These are phyloP conservation scores for Emergomyces pasteurianus DNA, from an alignment of 2,329 filamentous ascomycete genomes.

Conservation along the genomic window DNA sequence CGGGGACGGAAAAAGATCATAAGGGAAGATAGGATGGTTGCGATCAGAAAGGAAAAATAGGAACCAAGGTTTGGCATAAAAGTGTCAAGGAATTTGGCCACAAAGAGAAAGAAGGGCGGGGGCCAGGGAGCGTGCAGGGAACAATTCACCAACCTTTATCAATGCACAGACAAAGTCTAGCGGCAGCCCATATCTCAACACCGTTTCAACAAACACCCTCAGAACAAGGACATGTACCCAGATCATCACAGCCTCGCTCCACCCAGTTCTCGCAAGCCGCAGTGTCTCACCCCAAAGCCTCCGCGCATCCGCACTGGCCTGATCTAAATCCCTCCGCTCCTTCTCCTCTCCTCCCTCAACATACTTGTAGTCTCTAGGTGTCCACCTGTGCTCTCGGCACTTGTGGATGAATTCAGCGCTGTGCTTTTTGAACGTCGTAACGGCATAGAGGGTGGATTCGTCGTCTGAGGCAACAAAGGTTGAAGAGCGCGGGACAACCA, in stretches of 20 bases:
- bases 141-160: slow-evolving; percentile 54
- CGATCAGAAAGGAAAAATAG: neutral
- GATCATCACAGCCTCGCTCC: slow-evolving; percentile 91
- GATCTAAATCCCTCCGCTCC: slow-evolving; percentile 75
- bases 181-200: slow-evolving; percentile 88
- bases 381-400: slow-evolving; percentile 86
- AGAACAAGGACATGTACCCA: slow-evolving; percentile 88
- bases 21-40: neutral
- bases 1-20: neutral
- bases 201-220: slow-evolving; percentile 92
- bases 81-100: neutral
- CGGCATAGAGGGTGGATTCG: slow-evolving; percentile 78
- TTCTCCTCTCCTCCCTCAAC: slow-evolving; percentile 81
- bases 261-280: slow-evolving; percentile 76
- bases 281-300: slow-evolving; percentile 90
- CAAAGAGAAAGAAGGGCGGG: neutral
- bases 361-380: slow-evolving; percentile 86
- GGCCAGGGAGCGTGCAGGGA: neutral
- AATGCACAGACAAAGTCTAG: slow-evolving; percentile 78
- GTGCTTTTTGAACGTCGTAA: slow-evolving; percentile 89
- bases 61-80: neutral
- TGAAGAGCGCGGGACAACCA: slow-evolving; percentile 88
- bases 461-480: slow-evolving; percentile 70
- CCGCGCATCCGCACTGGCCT: slow-evolving; percentile 70
- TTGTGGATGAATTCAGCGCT: slow-evolving; percentile 81